A percentile compares a stretch with the other conserved stretches of the same genome.
These are phyloP conservation scores for Soucietia sequanensis DNA, from an alignment of 805 yeast genomes.

Conservation along the genomic window DNA sequence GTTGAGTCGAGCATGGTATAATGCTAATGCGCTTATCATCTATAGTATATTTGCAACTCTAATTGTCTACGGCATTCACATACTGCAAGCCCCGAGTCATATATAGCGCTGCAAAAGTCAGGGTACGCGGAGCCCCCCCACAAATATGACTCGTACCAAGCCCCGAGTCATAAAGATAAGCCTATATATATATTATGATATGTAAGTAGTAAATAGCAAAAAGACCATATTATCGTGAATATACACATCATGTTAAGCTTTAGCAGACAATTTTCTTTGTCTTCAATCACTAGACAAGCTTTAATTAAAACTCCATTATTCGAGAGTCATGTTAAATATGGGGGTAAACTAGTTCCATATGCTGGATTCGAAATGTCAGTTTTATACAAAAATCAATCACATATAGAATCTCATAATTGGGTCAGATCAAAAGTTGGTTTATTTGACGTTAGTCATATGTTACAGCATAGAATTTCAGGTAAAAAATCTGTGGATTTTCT, in stretches of 20 bases:
- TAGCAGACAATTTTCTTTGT: slow-evolving; percentile 24
- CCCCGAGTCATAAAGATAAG: no score
- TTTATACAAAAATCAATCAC: slow-evolving; percentile 77
- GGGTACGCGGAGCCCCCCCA: not conserved
- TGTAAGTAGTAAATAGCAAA: no score
- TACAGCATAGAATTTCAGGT: slow-evolving; percentile 82
- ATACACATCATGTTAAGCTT: not conserved
- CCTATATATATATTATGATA: no score
- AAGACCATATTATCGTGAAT: no score
- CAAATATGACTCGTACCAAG: no score
- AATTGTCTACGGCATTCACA: not conserved
- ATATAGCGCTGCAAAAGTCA: not conserved
- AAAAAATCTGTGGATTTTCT: slow-evolving; percentile 63
- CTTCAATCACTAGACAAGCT: slow-evolving; percentile 14
- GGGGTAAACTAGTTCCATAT: slow-evolving; percentile 92
- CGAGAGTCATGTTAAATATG: slow-evolving; percentile 71
- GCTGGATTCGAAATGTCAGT: slow-evolving; percentile 98
- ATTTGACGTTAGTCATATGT: slow-evolving; percentile 97
- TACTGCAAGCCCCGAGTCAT: no score
- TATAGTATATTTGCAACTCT: not conserved
- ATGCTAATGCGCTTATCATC: not conserved
- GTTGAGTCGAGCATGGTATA: not conserved
- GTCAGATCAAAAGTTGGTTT: slow-evolving; percentile 84
- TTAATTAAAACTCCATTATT: slow-evolving; percentile 73
- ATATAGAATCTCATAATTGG: slow-evolving; percentile 94